Base-by-base conservation (phyloP, 768 basidiomycete genomes). In the Tricholoma terreum region DNA sequence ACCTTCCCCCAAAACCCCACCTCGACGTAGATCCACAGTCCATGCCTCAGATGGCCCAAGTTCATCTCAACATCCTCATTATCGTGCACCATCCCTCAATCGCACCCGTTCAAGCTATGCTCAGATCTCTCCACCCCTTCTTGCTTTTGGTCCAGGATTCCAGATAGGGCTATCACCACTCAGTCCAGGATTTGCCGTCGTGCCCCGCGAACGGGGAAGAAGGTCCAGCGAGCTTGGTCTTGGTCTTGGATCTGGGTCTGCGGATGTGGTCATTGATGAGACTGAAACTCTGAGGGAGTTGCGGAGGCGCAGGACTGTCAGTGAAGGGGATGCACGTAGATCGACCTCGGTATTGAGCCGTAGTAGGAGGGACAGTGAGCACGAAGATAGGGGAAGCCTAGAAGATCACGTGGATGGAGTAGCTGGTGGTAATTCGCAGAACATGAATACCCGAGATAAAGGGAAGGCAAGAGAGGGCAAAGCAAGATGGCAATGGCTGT, bases 131-230 rank as follows among this genome's bases (percentile, higher is more conserved):
- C 55, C 61, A 34, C 67, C 64, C 9, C 68, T 74, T 40, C 70
- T 73, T 1, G 67, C 74, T 9, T 61, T 81, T 17, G 76, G 79
- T 12, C 61, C 74, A 4, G 89, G 87, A 6, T 84, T 91, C 72
- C 84, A 86, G 62, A 90, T 91, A 61, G 89, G 89, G 4, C 65
- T 91, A 38, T 88, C 87, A 22, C 86, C 89, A 14, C 73, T 86
- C 54, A 88, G 86, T 63, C 89, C 89, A 31, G 89, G 89, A n/a
- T 91, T 90, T 62, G 76, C 80, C n/a, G 78, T 89, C 46, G 75
- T 84, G 52, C 86, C 86, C 19, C 69, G 73, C 48, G 79, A 82
- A 61, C 71, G 84, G 62, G 71, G 80, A 60, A 69, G 83, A 60
- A 70, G 77, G 57, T 56, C 69, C 10, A 81, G 76, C 61, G 76